A percentile compares a stretch with the other conserved stretches of the same genome.
These are phyloP conservation scores for Dianthus caryophyllus DNA, from an alignment of 148 eudicot species.

Conservation along the genomic window DNA sequence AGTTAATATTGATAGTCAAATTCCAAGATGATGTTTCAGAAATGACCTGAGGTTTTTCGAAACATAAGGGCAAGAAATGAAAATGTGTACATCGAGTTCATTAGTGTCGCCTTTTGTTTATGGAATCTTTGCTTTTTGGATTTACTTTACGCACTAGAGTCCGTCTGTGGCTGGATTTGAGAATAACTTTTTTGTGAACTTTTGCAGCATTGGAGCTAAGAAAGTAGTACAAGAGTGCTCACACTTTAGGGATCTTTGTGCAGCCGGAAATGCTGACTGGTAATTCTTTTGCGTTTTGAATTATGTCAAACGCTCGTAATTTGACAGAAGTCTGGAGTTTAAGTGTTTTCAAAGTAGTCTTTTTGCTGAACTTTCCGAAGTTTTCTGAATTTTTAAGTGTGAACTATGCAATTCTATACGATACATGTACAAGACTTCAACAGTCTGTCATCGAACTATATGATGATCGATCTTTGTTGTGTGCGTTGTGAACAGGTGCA, in stretches of 20 bases:
- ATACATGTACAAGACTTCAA: not conserved
- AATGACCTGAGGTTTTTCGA: not conserved
- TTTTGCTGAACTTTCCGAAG: too few species aligned
- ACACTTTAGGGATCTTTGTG: slow-evolving; percentile 61
- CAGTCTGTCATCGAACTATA: not conserved
- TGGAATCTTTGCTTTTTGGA: not conserved
- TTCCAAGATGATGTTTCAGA: not conserved
- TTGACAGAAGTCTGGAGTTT: too few species aligned
- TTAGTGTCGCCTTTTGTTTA: not conserved
- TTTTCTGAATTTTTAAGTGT: too few species aligned
- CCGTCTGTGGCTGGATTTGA: not conserved
- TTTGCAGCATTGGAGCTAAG: slow-evolving; percentile 80
- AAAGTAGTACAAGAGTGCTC: slow-evolving; percentile 62
- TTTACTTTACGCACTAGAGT: not conserved
- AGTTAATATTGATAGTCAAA: not conserved
- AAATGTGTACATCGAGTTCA: not conserved
- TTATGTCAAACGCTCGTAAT: too few species aligned
- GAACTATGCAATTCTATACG: too few species aligned
- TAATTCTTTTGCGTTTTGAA: slow-evolving; percentile 18
- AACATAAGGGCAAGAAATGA: not conserved
- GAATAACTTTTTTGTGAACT: not conserved
- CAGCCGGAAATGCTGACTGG: slow-evolving; percentile 57
- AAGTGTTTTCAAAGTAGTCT: too few species aligned
- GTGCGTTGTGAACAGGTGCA: slow-evolving; percentile 41
- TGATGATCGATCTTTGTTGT: not conserved